Evolutionary conservation across 2,329 filamentous ascomycete genomes (phyloP).

Genomic region (Botrytis medusae): DNA sequence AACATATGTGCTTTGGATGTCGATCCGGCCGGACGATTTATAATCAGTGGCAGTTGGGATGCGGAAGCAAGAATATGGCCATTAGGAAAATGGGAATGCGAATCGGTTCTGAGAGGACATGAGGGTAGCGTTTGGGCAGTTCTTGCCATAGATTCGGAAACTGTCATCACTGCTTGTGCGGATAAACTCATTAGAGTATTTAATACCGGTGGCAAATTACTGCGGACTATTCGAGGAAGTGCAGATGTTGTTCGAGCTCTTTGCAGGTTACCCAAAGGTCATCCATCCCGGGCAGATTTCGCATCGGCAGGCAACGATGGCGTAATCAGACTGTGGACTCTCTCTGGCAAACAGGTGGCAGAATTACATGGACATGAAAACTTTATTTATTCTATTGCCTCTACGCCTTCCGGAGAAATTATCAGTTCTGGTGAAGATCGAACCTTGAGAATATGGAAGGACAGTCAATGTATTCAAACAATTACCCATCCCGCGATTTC

Average conservation of each 20-base stretch:
- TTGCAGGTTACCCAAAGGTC: conserved; percentile 71
- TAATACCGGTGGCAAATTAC: conserved; percentile 61
- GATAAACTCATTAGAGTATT: conserved; percentile 89
- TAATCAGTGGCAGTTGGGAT: conserved; percentile 96
- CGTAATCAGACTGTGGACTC: conserved; percentile 80
- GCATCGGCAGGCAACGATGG: conserved; percentile 94
- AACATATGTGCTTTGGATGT: conserved; percentile 89
- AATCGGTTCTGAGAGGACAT: conserved; percentile 71
- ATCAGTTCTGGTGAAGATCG: conserved; percentile 92
- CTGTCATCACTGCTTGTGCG: conserved; percentile 86
- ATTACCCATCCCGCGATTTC: conserved; percentile 97
- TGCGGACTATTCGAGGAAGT: conserved; percentile 66
- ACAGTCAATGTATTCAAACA: conserved; percentile 81
- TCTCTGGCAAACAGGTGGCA: conserved; percentile 72
- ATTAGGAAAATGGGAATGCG: conserved; percentile 79
- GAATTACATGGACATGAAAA: conserved; percentile 87
- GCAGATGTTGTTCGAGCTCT: conserved; percentile 87
- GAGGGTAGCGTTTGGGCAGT: conserved; percentile 89
- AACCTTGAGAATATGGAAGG: conserved; percentile 88
- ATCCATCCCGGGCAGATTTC: conserved; percentile 84
- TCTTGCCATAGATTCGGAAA: conserved; percentile 74
- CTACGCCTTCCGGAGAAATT: conserved; percentile 79
- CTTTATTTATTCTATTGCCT: conserved; percentile 86
- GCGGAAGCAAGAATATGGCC: conserved; percentile 83
- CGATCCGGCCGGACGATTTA: conserved; percentile 66